Conservation (phyloP, 2,329 filamentous ascomycete species). For the Pseudopithomyces maydicus region DNA sequence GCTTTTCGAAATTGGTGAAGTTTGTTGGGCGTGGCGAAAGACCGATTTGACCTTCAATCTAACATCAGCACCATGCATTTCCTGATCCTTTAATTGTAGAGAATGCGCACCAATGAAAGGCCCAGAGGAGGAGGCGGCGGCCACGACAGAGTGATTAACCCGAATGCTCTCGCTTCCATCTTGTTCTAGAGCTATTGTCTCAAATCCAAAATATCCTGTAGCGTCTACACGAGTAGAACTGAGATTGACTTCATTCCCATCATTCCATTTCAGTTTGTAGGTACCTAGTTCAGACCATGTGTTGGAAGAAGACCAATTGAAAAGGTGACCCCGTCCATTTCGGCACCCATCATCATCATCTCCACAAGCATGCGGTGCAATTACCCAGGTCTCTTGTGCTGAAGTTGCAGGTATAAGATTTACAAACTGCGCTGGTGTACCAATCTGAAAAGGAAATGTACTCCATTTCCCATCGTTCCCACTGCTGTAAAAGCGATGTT, state of each 20-base stretch:
- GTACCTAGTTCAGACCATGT: not conserved
- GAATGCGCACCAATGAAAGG: not conserved
- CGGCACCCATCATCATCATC: not conserved
- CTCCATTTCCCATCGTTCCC: not conserved
- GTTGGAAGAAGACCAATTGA: not conserved
- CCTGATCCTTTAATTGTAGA: slow-evolving; percentile 43
- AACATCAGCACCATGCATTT: not conserved
- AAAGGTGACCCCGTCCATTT: not conserved
- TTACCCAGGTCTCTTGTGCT: not conserved
- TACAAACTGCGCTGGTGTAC: too few relatives aligned
- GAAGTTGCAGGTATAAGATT: not conserved
- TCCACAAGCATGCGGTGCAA: not conserved
- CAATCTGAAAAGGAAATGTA: not conserved
- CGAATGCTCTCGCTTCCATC: not conserved
- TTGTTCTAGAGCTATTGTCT: not conserved
- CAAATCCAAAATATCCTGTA: not conserved
- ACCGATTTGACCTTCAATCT: slow-evolving; percentile 47
- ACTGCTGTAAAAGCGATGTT: too few relatives aligned
- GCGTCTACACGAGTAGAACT: not conserved
- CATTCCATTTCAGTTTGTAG: not conserved
- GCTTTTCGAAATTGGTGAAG: slow-evolving; percentile 57
- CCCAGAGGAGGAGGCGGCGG: not conserved
- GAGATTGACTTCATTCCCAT: not conserved
- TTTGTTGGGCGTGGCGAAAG: slow-evolving; percentile 57
- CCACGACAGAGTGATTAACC: not conserved